Conservation (phyloP, 1,139 yeast genomes). For the Lodderomyces margitis region DNA sequence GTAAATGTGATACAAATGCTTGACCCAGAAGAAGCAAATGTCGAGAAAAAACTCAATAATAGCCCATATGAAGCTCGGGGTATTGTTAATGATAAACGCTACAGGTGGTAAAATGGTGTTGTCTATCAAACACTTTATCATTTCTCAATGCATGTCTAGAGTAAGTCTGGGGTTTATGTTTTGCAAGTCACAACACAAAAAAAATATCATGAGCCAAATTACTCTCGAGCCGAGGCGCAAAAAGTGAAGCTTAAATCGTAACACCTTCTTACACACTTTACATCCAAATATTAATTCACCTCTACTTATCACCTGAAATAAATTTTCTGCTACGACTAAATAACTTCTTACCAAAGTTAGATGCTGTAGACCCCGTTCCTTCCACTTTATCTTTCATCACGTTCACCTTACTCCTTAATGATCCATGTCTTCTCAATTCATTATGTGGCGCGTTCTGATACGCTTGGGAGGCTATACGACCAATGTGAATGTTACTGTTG, state of each 20-base stretch:
- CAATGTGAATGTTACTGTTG: slow-evolving; percentile 37
- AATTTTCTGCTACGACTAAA: slow-evolving; percentile 42
- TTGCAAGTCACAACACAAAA: neutral
- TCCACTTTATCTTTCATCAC: slow-evolving; percentile 47
- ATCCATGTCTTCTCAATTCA: slow-evolving; percentile 42
- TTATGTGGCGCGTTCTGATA: slow-evolving; percentile 48
- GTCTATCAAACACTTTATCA: slow-evolving; percentile 6
- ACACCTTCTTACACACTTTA: too few species aligned
- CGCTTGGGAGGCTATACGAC: slow-evolving; percentile 45
- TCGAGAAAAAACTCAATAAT: slow-evolving; percentile 59
- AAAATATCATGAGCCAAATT: neutral
- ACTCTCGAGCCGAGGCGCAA: too few species aligned
- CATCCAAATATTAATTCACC: neutral
- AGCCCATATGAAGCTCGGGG: slow-evolving; percentile 63
- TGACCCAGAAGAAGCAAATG: slow-evolving; percentile 59
- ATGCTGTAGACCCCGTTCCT: slow-evolving; percentile 41
- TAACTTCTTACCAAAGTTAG: slow-evolving; percentile 43
- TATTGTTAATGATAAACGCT: slow-evolving; percentile 37
- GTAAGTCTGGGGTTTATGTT: neutral
- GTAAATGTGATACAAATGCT: slow-evolving; percentile 36
- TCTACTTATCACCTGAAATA: slow-evolving; percentile 21
- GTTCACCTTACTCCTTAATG: slow-evolving; percentile 42
- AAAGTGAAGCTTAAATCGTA: too few species aligned
- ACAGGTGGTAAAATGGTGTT: slow-evolving; percentile 10
- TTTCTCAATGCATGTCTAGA: neutral